Evolutionary conservation across 441 rosid genomes (phyloP), one percentile per base, ranked within the genome.

Genomic region (Jatropha podagrica): DNA sequence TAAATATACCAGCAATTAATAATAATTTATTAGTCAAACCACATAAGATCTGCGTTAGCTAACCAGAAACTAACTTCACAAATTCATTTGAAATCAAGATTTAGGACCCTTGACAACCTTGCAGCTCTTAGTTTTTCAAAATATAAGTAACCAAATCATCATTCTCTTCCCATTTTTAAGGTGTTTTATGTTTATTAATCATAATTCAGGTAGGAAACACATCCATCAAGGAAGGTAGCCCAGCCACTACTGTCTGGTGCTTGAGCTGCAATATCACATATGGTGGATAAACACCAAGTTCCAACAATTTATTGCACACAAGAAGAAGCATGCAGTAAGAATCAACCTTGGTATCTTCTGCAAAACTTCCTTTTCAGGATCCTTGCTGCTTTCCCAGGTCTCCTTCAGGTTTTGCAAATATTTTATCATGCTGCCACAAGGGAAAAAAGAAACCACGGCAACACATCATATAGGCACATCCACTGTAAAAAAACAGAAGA

Each of bases 401-500:
- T 85, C 89, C 87, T 94, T 96, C 88, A 90, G 75, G 76, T 76
- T 88, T 83, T 83, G 92, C 85, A 96, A 84, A 81, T 80, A 85
- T 71, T 78, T 88, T 85, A 92, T 81, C 81, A 91, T 86, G 79
- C 99, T 96, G 89, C 89, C 83, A 81, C 75, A 80, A 73, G 74
- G 73, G 78, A 69, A 64, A 78, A 80, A 85, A 54, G 71, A 59
- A 80, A 77, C 77, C 68, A 55, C 58, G 32, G 27, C 68, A 79
- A 42, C 49, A 81, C 58, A 75, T 56, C 49, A 78, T 14, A 71
- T 14, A 40, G 27, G 27, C 51, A 74, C 56, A 74, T 49, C 69
- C 60, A 75, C 54, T 2, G 62, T 27, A 20, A 42, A 38, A 67
- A 69, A 64, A 63, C 37, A 75, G 44, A 13, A 52, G 23, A 46